Percentiles rank a stretch among this genome's conserved stretches.
Conservation (phyloP, 1,284 basidiomycete genomes). For the Microbotryum scabiosae region DNA sequence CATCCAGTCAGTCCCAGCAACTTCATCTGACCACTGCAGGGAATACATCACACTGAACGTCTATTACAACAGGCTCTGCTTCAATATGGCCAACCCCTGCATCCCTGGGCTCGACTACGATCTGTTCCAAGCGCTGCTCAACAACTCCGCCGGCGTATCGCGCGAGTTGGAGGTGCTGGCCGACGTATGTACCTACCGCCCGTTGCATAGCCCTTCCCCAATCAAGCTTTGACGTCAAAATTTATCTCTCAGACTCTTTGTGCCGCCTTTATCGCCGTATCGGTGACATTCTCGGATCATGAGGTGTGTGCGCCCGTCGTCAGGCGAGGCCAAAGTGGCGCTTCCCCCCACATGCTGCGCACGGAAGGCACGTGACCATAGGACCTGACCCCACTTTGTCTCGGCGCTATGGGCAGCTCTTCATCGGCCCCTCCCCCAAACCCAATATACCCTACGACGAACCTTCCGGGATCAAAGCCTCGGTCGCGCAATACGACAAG, state of each 20-base stretch:
- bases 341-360: neutral
- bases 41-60: neutral
- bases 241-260: constrained; percentile 7
- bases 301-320: neutral
- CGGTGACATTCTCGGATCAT: constrained; percentile 15
- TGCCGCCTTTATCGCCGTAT: constrained; percentile 13
- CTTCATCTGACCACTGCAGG: too few species aligned
- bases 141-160: constrained; percentile 3
- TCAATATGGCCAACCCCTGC: constrained; percentile 1
- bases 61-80: neutral
- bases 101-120: constrained; percentile 10
- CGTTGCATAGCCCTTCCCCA: neutral
- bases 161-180: constrained; percentile 18
- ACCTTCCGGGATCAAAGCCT: neutral
- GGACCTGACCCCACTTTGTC: too few species aligned
- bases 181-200: constrained; percentile 3
- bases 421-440: neutral
- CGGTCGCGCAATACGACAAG: neutral
- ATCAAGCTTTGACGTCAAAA: neutral
- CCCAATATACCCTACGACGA: constrained; percentile 2
- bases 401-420: neutral
- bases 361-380: neutral
- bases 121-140: constrained; percentile 5
- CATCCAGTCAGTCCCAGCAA: constrained; percentile 8
- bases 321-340: neutral